Conservation (phyloP, 2,329 filamentous ascomycete genomes). For the Herpotrichia juniperi region DNA sequence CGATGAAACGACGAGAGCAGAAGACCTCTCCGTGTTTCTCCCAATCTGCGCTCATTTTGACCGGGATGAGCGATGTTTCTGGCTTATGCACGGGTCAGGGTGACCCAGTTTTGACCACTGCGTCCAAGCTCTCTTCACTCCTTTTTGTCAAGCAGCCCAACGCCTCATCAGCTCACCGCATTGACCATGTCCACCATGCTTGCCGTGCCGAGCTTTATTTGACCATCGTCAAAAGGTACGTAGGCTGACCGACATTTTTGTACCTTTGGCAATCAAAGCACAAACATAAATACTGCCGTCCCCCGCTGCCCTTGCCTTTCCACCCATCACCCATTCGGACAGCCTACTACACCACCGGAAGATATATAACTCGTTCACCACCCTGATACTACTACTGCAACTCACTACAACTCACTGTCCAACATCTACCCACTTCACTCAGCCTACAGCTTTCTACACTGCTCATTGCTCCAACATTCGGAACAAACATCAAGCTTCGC, state of each 20-base stretch:
- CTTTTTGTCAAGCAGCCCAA: conserved; percentile 47
- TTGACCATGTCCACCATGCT: conserved; percentile 38
- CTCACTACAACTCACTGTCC: conserved; percentile 17
- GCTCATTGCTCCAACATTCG: conserved; percentile 1
- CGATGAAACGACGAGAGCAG: conserved; percentile 46
- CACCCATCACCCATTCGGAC: conserved; percentile 43
- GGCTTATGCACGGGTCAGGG: conserved; percentile 45
- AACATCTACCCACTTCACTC: conserved; percentile 6
- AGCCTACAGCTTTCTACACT: background rate
- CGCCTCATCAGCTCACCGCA: conserved; percentile 48
- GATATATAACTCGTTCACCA: conserved; percentile 23
- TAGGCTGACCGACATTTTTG: conserved; percentile 49
- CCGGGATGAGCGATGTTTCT: conserved; percentile 46
- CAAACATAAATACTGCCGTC: conserved; percentile 47
- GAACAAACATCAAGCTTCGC: conserved; percentile 4
- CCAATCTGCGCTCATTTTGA: conserved; percentile 36
- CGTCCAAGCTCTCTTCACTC: conserved; percentile 39
- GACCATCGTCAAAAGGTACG: conserved; percentile 47
- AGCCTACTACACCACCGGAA: conserved; percentile 16
- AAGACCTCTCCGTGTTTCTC: conserved; percentile 44
- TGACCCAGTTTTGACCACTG: conserved; percentile 23
- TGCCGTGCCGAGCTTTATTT: conserved; percentile 44
- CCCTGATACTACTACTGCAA: conserved; percentile 12
- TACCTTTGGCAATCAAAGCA: conserved; percentile 40
- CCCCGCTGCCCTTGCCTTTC: conserved; percentile 33